Evolutionary conservation across 1,284 basidiomycete genomes (phyloP), one percentile per base, ranked within the genome.

Genomic region (Tilletia caries): DNA sequence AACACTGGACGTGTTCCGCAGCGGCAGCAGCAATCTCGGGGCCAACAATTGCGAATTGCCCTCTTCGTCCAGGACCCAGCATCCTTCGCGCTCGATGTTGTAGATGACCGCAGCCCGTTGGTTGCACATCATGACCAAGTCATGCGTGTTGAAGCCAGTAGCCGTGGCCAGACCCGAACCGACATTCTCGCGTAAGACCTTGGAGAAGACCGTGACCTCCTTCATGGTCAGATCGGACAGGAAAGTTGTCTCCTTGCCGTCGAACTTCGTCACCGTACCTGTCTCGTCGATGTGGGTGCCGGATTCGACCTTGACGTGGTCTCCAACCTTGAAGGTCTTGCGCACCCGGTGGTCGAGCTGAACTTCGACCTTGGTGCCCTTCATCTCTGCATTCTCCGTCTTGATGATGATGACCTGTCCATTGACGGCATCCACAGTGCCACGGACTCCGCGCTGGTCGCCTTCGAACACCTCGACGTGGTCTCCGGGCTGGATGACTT

Each of bases 401-500:
- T 89, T 89, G 75, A 98, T 89, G 1, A 91, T 90, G 64, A 98
- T 92, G 23, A 95, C 88, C 69, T 98, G 94, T 75, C 91, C 89
- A 44, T 88, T 87, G 75, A 98, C 91, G 68, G 93, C 90, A 71
- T 95, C 92, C 33, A 98, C 92, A 2, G 90, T 88, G 85, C 96
- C 96, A 74, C 92, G 89, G 41, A 97, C 89, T 74, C 96, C 95
- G 1, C 92, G 87, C 82, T 97, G 93, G 84, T 97, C 95, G 50
- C 96, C 95, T 83, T 98, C 95, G 76, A 93, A 94, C 41, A 98
- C 93, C 83, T 98, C 95, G 67, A 98, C 90, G 76, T 95, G 92
- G 84, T 98, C 95, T 70, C 95, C 96, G 0, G 95, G 95, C 81
- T 96, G 93, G n/a, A 98, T 86, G 3, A 94, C 91, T 43, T 93